Evolutionary conservation across 495 filamentous ascomycete species (phyloP), one percentile per base, ranked within the genome.

Genomic region (Penicillium canariense): DNA sequence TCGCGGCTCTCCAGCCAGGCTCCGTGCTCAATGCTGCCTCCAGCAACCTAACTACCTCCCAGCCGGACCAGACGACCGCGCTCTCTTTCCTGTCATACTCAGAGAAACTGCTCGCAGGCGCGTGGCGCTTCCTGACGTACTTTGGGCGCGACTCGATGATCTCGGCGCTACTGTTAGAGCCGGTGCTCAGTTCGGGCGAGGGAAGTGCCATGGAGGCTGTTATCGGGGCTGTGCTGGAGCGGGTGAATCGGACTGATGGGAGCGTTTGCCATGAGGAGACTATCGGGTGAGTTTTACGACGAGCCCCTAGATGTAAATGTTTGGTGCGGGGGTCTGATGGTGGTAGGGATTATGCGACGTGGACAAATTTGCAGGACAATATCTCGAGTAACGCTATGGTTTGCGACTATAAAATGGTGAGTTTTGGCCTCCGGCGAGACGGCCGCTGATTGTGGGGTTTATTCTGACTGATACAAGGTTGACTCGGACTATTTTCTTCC

Each of bases 91-190:
- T 87, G 20, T 86, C 84, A 4, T 87, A 84, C 61, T 81, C 71
- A 0, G 72, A 77, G 15, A 87, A 87, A 48, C 64, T 87, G 6
- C 68, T 84, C 2, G 84, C 84, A 9, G 84, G 84, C 14, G 80
- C 81, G n/a, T 87, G 84, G 84, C 69, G 83, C 11, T 87, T 85
- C 52, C 60, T 87, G 48, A 87, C 83, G 1, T 87, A 87, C 54
- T 87, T 86, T 66, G 84, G 84, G 2, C 77, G 84, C 4, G 84
- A 87, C 56, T 81, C 77, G 36, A 82, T 87, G 71, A 83, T 87
- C 44, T 75, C 81, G 0, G 64, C 77, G 22, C 71, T 87, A 10
- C 68, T 86, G 2, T 59, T 87, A 14, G 71, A 80, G 52, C 78
- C 81, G 9, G 72, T 86, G 9, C 70, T 87, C 7, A 85, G 82